Percentiles rank a stretch among this genome's conserved stretches.
phyloP scores from a whole-genome alignment of 1,284 basidiomycete species.

The Rhodofomes roseus region DNA sequence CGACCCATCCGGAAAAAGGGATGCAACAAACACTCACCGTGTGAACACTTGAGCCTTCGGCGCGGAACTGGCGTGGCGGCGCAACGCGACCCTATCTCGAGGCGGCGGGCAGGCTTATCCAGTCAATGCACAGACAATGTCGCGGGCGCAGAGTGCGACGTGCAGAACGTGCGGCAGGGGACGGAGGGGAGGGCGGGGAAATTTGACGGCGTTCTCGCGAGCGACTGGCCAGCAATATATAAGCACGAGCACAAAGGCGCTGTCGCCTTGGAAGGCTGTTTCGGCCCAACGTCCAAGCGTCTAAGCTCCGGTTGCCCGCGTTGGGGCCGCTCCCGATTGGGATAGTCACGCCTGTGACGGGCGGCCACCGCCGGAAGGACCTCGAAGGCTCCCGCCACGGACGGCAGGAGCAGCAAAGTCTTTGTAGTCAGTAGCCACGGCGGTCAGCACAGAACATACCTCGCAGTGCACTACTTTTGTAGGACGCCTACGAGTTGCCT shows the following conservation, averaged over 20 bases:
- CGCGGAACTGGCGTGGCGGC: neutral
- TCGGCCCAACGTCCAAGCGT: neutral
- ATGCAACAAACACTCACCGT: neutral
- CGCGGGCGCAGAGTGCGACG: neutral
- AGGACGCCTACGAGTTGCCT: no score
- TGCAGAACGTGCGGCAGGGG: neutral
- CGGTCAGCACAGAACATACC: neutral
- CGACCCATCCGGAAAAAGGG: neutral
- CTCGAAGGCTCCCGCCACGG: neutral
- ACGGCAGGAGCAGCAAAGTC: neutral
- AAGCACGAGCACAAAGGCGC: neutral
- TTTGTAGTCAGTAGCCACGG: no score
- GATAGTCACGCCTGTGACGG: neutral
- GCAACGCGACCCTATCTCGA: neutral
- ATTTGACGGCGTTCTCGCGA: neutral
- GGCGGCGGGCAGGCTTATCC: neutral
- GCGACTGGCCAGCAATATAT: neutral
- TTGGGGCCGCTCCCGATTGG: neutral
- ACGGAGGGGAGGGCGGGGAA: neutral
- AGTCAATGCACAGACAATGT: neutral
- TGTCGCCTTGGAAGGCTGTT: neutral
- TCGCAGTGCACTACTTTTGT: no score
- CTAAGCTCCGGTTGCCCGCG: neutral
- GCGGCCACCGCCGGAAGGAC: neutral
- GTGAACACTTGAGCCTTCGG: neutral